Evolutionary conservation across 768 basidiomycete species (phyloP), one percentile per base, ranked within the genome.

Genomic region (Pisolithus tinctorius): DNA sequence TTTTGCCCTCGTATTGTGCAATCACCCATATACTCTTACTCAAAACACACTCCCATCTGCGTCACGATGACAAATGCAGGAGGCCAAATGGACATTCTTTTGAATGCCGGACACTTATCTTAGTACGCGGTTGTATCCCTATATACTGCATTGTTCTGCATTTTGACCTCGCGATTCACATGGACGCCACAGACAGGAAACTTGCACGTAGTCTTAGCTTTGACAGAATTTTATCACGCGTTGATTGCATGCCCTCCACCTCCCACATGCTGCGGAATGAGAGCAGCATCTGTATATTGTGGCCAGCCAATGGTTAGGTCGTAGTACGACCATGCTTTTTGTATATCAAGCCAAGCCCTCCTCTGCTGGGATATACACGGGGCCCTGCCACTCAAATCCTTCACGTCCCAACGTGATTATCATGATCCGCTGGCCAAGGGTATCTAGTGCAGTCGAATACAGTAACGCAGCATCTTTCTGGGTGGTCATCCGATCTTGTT

Each of bases 391-490:
- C 30, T 11, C 50, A 54, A 48, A 54, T 45, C 43, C 49, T 47
- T 45, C 49, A 56, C 58, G 57, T 50, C 55, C 13, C 51, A 50
- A 44, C 44, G 42, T 47, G 57, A 58, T 14, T 53, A 65, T 49
- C 63, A 71, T 71, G 67, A 74, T 55, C 68, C 69, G 25, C 40
- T 17, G 40, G 9, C 73, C 70, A 16, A 69, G 52, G 36, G 74
- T 83, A 45, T 56, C 69, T 10, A 52, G 61, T 31, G 67, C 79
- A 14, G 71, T 67, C 4, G 75, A 82, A 63, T 83, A 80, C 56
- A 84, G 83, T 30, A 77, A 75, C 58, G 67, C 71, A 25, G 64
- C 69, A 4, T 74, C 71, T 11, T 85, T 82, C 64, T 85, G 83
- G 84, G 78, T 82, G 26, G 63, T 85, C 72, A 1, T 31, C 34